Evolutionary conservation across 495 filamentous ascomycete species (phyloP), one percentile per base, ranked within the genome.

Genomic region (Daldinia bambusicola): DNA sequence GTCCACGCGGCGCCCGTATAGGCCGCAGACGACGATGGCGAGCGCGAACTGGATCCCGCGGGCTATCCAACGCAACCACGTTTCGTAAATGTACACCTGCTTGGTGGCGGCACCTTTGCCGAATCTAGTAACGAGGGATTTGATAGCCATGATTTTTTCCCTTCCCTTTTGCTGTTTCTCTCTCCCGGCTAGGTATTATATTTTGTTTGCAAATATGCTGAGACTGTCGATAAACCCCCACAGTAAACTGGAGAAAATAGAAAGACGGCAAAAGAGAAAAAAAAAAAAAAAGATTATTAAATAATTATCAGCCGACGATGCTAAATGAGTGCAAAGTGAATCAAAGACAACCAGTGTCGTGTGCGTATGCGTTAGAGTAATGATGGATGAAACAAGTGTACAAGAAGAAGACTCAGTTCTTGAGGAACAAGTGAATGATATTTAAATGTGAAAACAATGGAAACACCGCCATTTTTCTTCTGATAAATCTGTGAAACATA

Each of bases 41-140:
- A 81, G 72, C 53, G 78, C 66, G 56, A 80, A 70, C 66, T 81
- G 79, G 6, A 79, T 60, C 34, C 72, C 68, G 9, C 76, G 76
- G 8, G 63, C 71, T n/a, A 74, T 55, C 65, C 73, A 75, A 31
- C 76, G 76, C 12, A 71, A 62, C 74, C 75, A 77, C 14, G 70
- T 77, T 63, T 78, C 76, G 55, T 77, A 78, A 55, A 76, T 32
- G 53, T 77, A 77, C 41, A 77, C 31, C 60, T 72, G 75, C 65
- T 76, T 76, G 32, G 74, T 74, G 7, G 68, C 69, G 63, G 76
- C 76, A 31, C 75, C 72, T 55, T 78, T 78, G 70, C 76, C 75
- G 41, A 74, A 67, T 53, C 69, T 71, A 26, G 53, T 69, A 58
- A 63, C 58, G 43, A 75, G 3, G 0, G 75, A 74, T 48, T 73